Base-by-base conservation (phyloP, 1,139 yeast genomes). In the Saccharomyces hybrid region DNA sequence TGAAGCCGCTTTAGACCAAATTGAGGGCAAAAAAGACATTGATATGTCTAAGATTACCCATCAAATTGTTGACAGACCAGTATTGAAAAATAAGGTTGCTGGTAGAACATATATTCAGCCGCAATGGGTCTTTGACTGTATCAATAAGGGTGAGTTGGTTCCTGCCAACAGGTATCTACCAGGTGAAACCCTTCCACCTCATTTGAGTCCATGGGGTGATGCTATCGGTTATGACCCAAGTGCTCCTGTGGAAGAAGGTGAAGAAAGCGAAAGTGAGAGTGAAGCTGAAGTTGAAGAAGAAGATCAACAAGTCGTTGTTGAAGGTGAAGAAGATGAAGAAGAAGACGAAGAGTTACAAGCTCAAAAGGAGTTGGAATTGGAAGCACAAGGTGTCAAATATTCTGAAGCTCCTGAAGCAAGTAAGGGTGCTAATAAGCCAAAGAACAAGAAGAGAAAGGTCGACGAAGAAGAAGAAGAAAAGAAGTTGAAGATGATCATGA, bases 131-230 rank as follows among this genome's bases (percentile, higher is more conserved):
- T 91, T 93, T 71, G 99, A 93, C 71, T 84, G 88, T 67, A 77
- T 95, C 62, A 93, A 93, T 75, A 86, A 86, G 73, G 81, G 83
- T 52, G 78, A 80, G 59, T 78, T 93, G 59, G 77, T 87, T 55
- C 81, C 93, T 42, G 97, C 88, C 27, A 84, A 85, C 55, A 79
- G 78, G 56, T 93, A 93, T 69, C 87, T 95, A 48, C 96, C 97
- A 3, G 99, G 99, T 55, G 98, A 93, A 73, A 77, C 90, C 8
- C 78, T 95, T 59, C 98, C 98, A 50, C 98, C 99, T 47, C 99
- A 93, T 73, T 79, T 95, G 68, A 87, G 96, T 55, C 99, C 99
- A 76, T 93, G 99, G 98, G 98, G 98, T 63, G 98, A 93, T 74
- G 82, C 91, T 55, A 89, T 87, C 64, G 87, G 85, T 53, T 93